Base-by-base conservation (phyloP, 2,329 filamentous ascomycete species). In the Stemphylium lycopersici region DNA sequence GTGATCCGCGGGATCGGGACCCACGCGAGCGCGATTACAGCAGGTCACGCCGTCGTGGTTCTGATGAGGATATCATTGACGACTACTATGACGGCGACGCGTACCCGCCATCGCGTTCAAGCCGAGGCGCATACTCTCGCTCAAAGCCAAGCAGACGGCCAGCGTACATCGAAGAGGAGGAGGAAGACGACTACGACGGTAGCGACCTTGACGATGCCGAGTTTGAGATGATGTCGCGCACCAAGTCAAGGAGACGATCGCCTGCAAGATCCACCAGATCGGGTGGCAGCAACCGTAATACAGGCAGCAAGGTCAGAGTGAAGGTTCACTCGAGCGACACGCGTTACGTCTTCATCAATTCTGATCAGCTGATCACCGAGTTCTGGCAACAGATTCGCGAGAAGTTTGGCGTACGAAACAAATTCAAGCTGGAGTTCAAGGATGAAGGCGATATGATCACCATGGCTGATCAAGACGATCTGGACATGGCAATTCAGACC, bases 361-460 rank as follows among this genome's bases (percentile, higher is more conserved):
- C 87, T 0, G 84, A 85, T 2, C 83, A 91, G 11, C 86, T 88
- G 56, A 97, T 92, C 73, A 79, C 83, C 5, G 90, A 93, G 55
- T 86, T 99, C 39, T 87, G 89, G 36, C 87, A 88, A 58, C 87
- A 87, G 56, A 90, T 99, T 55, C 84, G 89, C 41, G 89, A 92
- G 59, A 99, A 99, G 77, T 96, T 98, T 70, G 87, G 84, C 12
- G 81, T 97, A 51, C 80, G 84, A 50, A 79, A 88, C 58, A 85
- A 86, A 52, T 93, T 97, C 79, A 96, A 93, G 82, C 88, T 97
- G 76, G 95, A 95, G 80, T 86, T 93, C 65, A 86, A 84, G 68
- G 91, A 96, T 60, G 95, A 98, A 65, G 89, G 91, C 63, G 93
- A 98, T 70, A 93, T 97, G 90, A 96, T 99, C 70, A 97, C 93